Evolutionary conservation across 2,329 filamentous ascomycete genomes (phyloP), one percentile per base, ranked within the genome.

Genomic region (Grosmannia penicillata): DNA sequence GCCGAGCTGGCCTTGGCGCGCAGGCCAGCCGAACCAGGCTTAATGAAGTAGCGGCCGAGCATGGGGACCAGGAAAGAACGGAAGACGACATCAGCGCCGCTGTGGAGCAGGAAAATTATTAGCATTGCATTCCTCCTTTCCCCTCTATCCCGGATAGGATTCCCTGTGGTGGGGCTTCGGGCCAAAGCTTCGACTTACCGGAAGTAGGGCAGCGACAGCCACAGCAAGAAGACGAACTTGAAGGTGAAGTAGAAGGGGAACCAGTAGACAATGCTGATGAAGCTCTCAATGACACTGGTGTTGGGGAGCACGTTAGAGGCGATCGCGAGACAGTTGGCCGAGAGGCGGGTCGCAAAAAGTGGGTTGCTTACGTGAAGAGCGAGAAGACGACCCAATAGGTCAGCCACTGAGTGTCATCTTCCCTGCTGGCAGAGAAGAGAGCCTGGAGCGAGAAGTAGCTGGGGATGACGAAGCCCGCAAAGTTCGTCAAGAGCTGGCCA

Each of bases 191-290:
- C 9, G 18, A 17, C 36, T 31, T 79, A 95, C 89, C 71, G 70
- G 70, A 93, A 95, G 62, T 83, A 74, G 60, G 91, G 91, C 55
- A 98, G 85, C 52, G 89, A 78, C 67, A 98, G 86, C 91, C 91
- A 98, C 60, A 98, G 78, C 53, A 96, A 73, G 60, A 96, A 82
- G 57, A 93, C 69, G 58, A 98, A 95, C 75, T 98, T 98, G 82
- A 98, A 96, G 58, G 87, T 89, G 66, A 84, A 98, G 81, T 98
- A 98, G 70, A 98, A 98, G 57, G 91, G 82, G 70, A 93, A 85
- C 83, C 83, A 93, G 73, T 91, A 91, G 47, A 89, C 82, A 47
- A 85, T 81, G 63, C 72, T 86, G 54, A 93, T 64, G 45, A 82
- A 71, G 60, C 81, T 86, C 72, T 93, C 84, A 51, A 85, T 56